phyloP scores from a whole-genome alignment of 1,284 basidiomycete genomes.

The Apiotrichum laibachii region DNA sequence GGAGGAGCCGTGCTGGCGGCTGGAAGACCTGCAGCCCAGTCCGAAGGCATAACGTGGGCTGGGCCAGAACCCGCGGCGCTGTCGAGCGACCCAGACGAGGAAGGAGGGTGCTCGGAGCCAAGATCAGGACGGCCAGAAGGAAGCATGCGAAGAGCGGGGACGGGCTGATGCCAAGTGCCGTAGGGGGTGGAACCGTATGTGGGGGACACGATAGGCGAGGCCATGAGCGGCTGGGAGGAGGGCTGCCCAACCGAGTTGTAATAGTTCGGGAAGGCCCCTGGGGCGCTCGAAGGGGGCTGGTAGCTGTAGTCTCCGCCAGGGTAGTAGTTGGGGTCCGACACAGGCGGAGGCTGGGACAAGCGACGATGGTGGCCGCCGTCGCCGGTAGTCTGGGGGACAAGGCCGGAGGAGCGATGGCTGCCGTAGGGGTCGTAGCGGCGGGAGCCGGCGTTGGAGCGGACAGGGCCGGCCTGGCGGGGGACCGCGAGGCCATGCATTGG shows the following conservation, averaged over 20 bases:
- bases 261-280: slow-evolving; percentile 17
- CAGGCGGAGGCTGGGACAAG: slow-evolving; percentile 17
- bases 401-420: neutral
- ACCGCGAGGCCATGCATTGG: slow-evolving; percentile 7
- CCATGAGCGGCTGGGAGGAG: slow-evolving; percentile 10
- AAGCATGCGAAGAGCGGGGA: slow-evolving; percentile 12
- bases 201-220: slow-evolving; percentile 21
- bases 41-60: slow-evolving; percentile 8
- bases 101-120: slow-evolving; percentile 12
- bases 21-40: slow-evolving; percentile 9
- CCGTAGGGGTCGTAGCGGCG: slow-evolving; percentile 22
- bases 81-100: slow-evolving; percentile 20
- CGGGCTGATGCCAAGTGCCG: slow-evolving; percentile 15
- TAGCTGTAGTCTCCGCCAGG: slow-evolving; percentile 20
- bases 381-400: neutral
- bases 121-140: slow-evolving; percentile 13
- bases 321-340: slow-evolving; percentile 13
- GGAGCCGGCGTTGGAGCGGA: slow-evolving; percentile 11
- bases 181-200: slow-evolving; percentile 12
- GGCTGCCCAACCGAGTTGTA: slow-evolving; percentile 6
- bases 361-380: slow-evolving; percentile 19
- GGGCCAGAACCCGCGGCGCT: slow-evolving; percentile 11
- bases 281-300: slow-evolving; percentile 24
- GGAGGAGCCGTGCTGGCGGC: slow-evolving; percentile 7
- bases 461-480: slow-evolving; percentile 10